Evolutionary conservation across 208 protist genomes (phyloP).

Genomic region (Trypanosomatidae sp.): DNA sequence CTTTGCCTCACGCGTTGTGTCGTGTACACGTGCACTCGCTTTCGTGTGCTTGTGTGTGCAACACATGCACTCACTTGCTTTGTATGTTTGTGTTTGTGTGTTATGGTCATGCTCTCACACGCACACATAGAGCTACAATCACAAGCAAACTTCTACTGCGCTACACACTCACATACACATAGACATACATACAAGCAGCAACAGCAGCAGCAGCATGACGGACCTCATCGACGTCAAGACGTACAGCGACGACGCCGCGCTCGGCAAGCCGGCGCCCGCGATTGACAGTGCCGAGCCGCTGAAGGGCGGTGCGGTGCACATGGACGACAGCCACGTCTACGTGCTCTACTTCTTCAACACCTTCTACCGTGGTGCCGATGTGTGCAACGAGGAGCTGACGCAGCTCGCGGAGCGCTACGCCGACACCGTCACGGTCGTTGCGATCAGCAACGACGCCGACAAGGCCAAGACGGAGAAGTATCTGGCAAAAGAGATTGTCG

Average conservation of each 20-base stretch:
- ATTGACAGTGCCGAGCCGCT: conserved; percentile 50
- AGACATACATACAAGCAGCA: not conserved
- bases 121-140: not conserved
- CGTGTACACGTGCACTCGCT: too few relatives aligned
- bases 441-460: conserved; percentile 83
- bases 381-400: conserved; percentile 85
- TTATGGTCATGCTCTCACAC: conserved; percentile 4
- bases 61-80: not conserved
- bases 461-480: conserved; percentile 86
- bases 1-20: too few relatives aligned
- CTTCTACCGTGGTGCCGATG: conserved; percentile 83
- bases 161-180: not conserved
- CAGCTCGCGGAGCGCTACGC: conserved; percentile 59
- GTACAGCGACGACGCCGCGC: conserved; percentile 70
- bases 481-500: conserved; percentile 72
- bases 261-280: conserved; percentile 50
- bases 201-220: conserved; percentile 19
- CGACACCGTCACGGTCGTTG: conserved; percentile 67
- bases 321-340: conserved; percentile 51
- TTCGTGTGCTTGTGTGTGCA: too few relatives aligned
- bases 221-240: conserved; percentile 77
- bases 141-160: not conserved
- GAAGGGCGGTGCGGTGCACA: conserved; percentile 48
- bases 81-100: conserved; percentile 3
- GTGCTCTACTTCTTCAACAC: conserved; percentile 89